Percentiles rank a stretch among this genome's conserved stretches.
These are phyloP conservation scores for Plasmodium chabaudi DNA, from an alignment of 169 alveolate species.

Conservation along the genomic window DNA sequence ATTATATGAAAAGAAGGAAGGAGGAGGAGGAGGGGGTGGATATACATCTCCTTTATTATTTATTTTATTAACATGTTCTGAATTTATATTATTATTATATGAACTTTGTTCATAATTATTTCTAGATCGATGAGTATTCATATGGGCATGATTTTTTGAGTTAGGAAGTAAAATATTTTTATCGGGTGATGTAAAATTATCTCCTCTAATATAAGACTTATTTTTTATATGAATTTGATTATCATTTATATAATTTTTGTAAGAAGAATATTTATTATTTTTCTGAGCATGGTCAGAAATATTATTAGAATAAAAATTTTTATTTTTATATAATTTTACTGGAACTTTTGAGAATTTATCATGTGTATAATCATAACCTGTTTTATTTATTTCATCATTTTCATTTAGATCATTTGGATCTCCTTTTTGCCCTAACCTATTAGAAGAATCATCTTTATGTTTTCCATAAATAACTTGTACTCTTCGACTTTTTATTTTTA, in stretches of 20 bases:
- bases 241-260: too few species aligned
- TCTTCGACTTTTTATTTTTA: constrained; percentile 60
- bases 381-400: neutral
- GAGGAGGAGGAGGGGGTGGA: too few species aligned
- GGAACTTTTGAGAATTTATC: constrained; percentile 4
- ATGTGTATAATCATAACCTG: neutral
- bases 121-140: neutral
- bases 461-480: constrained; percentile 50
- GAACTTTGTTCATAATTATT: neutral
- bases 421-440: neutral
- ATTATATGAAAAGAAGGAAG: too few species aligned
- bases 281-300: too few species aligned
- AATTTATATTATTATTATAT: neutral
- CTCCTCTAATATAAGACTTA: neutral
- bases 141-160: neutral
- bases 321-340: constrained; percentile 49
- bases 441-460: neutral
- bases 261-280: too few species aligned
- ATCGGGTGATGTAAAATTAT: neutral
- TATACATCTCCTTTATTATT: too few species aligned
- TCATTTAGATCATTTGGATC: neutral
- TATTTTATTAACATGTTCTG: too few species aligned
- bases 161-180: neutral
- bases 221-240: neutral
- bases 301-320: constrained; percentile 13